Base-by-base conservation (phyloP, 23 red algal species). In the Gracilaria gracilis region DNA sequence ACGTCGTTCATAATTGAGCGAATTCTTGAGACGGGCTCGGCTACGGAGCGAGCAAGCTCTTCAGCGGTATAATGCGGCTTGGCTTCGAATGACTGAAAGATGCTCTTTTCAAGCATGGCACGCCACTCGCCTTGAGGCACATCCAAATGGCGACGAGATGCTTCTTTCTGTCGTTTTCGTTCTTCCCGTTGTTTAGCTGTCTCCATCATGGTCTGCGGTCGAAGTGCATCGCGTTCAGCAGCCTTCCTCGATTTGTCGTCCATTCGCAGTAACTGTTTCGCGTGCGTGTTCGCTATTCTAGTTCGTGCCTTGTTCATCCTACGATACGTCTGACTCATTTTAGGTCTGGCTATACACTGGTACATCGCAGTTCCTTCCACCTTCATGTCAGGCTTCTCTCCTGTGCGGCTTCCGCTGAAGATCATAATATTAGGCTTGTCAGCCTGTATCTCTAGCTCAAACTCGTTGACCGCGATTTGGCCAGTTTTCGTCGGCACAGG, bases 1-100 rank as follows among this genome's bases (percentile, higher is more conserved):
- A 98, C 66, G 54, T 95, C 93, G 21, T 61, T 89, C 39, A 98
- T 93, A 33, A 95, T 67, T 3, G 93, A 65, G 34, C 91, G 94
- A 50, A 98, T 77, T 48, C 84, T 80, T 21, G 50, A 71, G 0
- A 82, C 50, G 34, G 93, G 75, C 34, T 86, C 54, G 16, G 61
- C 80, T 0, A 88, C 34, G 35, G 76, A 85, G 31, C 90, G 50
- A 20, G 90, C 78, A 31, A 98, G 88, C 49, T 95, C 93, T 24
- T 88, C 83, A 16, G 87, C 75, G 61, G 67, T 75, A 72, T 94
- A 95, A 65, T 90, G 85, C 44, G 66, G 69, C 38, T 95, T 74
- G 50, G 61, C 33, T 17, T 93, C 91, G 71, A 97, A 97, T 34
- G 90, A 82, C 17, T 57, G 59, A 67, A 97, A 97, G 23, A 93